Evolutionary conservation across 305 asterid genomes (phyloP).

Genomic region (Ruellia speciosa): DNA sequence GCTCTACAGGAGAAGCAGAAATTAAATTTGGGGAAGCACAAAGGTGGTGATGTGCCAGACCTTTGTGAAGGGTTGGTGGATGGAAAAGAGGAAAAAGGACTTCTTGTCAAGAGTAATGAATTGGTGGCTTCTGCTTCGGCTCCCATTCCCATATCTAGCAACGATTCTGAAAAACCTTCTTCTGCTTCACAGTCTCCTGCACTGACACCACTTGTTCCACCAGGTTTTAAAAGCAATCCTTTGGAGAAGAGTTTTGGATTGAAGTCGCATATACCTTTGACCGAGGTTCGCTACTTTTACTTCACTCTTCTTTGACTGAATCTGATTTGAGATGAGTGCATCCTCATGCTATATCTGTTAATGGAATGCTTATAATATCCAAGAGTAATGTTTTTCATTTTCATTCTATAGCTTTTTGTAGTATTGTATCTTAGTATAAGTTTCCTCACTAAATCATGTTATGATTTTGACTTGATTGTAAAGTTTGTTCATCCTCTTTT

Average conservation of each 20-base stretch:
- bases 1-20: conserved; percentile 79
- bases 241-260: conserved; percentile 54
- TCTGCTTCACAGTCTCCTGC: conserved; percentile 48
- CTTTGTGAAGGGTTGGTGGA: conserved; percentile 34
- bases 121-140: conserved; percentile 31
- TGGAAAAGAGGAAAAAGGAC: conserved; percentile 41
- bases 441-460: not conserved
- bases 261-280: conserved; percentile 36
- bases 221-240: conserved; percentile 62
- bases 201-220: conserved; percentile 81
- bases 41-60: conserved; percentile 36
- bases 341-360: not conserved
- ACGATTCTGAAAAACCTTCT: conserved; percentile 54
- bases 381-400: not conserved
- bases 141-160: conserved; percentile 29
- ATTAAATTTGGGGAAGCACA: conserved; percentile 39
- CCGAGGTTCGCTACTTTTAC: conserved; percentile 41
- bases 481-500: too few relatives aligned
- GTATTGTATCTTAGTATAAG: not conserved
- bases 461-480: too few relatives aligned
- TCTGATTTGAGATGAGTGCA: not conserved
- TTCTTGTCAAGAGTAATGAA: conserved; percentile 35
- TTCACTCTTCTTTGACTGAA: not conserved
- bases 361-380: conserved; percentile 11
- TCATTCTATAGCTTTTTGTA: conserved; percentile 11